Evolutionary conservation across 192 early-diverging fungal genomes (phyloP).

Genomic region (Linnemannia schmuckeri): DNA sequence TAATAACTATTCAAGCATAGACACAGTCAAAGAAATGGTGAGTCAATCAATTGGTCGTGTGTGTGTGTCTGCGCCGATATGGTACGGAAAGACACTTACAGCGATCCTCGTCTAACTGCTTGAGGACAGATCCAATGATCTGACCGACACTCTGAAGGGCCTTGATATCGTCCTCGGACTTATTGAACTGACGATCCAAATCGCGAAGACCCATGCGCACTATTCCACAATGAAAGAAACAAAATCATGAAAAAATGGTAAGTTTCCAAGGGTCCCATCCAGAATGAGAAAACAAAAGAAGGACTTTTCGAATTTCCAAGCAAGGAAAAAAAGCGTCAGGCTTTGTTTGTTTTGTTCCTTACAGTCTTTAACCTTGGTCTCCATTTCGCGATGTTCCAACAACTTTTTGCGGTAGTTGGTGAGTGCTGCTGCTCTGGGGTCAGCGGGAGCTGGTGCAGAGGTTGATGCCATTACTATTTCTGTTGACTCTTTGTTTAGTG

Average conservation of each 20-base stretch:
- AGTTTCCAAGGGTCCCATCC: background rate
- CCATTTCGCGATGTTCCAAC: constrained; percentile 94
- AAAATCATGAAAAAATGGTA: background rate
- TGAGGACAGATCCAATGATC: constrained; percentile 98
- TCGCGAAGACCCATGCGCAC: constrained; percentile 88
- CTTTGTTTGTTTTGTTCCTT: constrained; percentile 28
- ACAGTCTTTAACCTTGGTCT: constrained; percentile 96
- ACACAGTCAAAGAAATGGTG: background rate
- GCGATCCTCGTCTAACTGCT: constrained; percentile 96
- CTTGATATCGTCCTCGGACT: constrained; percentile 98
- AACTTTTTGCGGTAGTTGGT: constrained; percentile 88
- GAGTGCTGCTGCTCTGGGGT: constrained; percentile 85
- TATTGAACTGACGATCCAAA: constrained; percentile 93
- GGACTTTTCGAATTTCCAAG: background rate
- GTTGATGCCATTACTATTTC: constrained; percentile 31
- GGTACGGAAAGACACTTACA: constrained; percentile 70
- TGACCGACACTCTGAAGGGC: constrained; percentile 99
- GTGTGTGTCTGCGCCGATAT: background rate
- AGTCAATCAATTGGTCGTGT: background rate
- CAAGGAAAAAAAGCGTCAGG: no score
- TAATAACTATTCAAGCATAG: constrained; percentile 80
- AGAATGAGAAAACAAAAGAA: constrained; percentile 26
- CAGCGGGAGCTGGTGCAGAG: constrained; percentile 45
- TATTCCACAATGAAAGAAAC: constrained; percentile 47
- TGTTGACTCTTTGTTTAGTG: background rate